Conservation (phyloP, 768 basidiomycete genomes). For the Baorangia bicolor region DNA sequence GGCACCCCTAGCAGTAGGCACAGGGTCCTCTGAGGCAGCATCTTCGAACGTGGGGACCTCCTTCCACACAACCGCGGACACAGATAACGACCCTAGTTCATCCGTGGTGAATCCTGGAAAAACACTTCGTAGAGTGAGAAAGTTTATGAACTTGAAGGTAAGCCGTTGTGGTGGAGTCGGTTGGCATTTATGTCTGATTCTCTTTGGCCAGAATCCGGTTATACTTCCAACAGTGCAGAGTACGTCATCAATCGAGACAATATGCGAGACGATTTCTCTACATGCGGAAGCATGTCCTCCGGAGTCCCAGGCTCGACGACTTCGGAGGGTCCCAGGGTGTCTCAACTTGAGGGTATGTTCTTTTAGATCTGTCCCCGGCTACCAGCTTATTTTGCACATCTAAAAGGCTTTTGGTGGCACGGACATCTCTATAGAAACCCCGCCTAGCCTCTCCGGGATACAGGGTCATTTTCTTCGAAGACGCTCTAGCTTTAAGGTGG, state of each 20-base stretch:
- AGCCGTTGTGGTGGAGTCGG: neutral
- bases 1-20: neutral
- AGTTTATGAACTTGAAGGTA: constrained; percentile 3
- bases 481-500: neutral
- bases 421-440: neutral
- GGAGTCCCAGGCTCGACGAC: neutral
- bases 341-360: constrained; percentile 2
- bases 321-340: constrained; percentile 7
- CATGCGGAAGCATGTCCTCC: neutral
- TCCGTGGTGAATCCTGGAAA: neutral
- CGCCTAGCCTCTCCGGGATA: neutral
- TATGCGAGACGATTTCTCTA: neutral
- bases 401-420: neutral
- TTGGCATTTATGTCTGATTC: neutral
- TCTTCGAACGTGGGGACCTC: neutral
- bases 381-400: neutral
- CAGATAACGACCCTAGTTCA: neutral
- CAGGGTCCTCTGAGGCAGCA: neutral
- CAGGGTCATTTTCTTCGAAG: neutral
- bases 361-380: neutral
- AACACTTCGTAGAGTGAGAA: neutral
- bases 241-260: neutral
- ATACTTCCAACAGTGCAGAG: neutral
- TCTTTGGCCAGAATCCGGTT: neutral
- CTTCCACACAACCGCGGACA: neutral